A percentile compares a stretch with the other conserved stretches of the same genome.
Evolutionary conservation across 495 filamentous ascomycete species (phyloP).

Genomic region (Talaromyces liani): DNA sequence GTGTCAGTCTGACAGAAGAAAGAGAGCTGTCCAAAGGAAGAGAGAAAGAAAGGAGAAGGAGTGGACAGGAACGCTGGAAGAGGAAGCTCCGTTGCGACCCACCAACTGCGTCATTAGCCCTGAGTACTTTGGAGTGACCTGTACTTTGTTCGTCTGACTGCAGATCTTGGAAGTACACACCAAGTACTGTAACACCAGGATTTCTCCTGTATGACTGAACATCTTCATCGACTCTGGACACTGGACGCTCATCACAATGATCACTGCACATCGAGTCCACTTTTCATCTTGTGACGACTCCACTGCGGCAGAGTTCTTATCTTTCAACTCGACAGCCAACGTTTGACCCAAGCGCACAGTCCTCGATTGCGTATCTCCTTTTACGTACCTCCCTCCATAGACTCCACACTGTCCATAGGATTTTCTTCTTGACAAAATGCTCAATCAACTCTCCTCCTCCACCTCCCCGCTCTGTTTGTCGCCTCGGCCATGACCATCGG

Average conservation of each 20-base stretch:
- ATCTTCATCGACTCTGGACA: neutral
- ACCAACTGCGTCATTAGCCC: neutral
- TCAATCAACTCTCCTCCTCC: too few relatives aligned
- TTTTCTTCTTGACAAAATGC: too few relatives aligned
- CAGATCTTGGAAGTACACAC: neutral
- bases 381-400: too few relatives aligned
- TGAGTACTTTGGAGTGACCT: neutral
- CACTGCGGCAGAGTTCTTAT: neutral
- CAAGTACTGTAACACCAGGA: neutral
- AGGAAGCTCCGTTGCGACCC: neutral
- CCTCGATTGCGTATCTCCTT: neutral
- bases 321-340: neutral
- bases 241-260: neutral
- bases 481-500: neutral
- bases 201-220: neutral
- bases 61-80: neutral
- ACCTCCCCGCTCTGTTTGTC: neutral
- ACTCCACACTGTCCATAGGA: neutral
- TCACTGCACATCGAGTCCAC: neutral
- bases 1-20: too few relatives aligned
- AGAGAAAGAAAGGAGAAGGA: neutral
- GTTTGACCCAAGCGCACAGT: neutral
- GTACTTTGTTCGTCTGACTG: neutral
- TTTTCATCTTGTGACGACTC: conserved; percentile 1
- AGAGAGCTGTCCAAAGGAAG: neutral